Base-by-base conservation (phyloP, 2,329 filamentous ascomycete genomes). In the Chaetomiaceae sp. region DNA sequence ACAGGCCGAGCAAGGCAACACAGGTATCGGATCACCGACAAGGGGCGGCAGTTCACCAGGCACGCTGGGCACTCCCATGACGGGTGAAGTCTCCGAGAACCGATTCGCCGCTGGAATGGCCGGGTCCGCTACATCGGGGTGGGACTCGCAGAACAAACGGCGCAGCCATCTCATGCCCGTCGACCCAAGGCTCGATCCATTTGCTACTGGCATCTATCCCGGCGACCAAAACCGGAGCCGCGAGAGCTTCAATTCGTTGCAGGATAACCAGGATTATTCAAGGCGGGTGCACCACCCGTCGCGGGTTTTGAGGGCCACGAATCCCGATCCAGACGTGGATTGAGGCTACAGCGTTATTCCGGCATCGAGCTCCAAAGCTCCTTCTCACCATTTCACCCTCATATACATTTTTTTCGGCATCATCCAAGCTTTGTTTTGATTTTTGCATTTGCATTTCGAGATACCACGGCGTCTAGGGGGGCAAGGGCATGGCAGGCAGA, bases 191-290 rank as follows among this genome's bases (percentile, higher is more conserved):
- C 77, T 85, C 71, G 79, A 85, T 61, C 82, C 82, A 0, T 83
- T 79, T 56, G 75, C 78, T 43, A 73, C 75, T 32, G 77, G 76
- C 16, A 69, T 84, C 11, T 85, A 84, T 64, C 70, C 72, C 38
- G 73, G 78, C 16, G 69, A 70, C 40, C 72, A 73, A 23, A 82
- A 76, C 61, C 78, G 78, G 65, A 85, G 81, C 61, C 76, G 77
- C 56, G 82, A 85, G 64, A 85, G 81, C 63, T 69, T 86, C 63
- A 80, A 80, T 59, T 85, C 82, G 1, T 68, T 86, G 5, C 78
- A 78, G 52, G 82, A 86, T 63, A 80, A 85, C 56, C 80, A 82
- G 54, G 82, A 86, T 59, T 86, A 86, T 63, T 85, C 82, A 34
- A 73, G 82, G 58, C 73, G 75, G 59, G 81, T 85, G 13, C 78